Evolutionary conservation across 495 filamentous ascomycete genomes (phyloP).

Genomic region (Bryoglossum gracile): DNA sequence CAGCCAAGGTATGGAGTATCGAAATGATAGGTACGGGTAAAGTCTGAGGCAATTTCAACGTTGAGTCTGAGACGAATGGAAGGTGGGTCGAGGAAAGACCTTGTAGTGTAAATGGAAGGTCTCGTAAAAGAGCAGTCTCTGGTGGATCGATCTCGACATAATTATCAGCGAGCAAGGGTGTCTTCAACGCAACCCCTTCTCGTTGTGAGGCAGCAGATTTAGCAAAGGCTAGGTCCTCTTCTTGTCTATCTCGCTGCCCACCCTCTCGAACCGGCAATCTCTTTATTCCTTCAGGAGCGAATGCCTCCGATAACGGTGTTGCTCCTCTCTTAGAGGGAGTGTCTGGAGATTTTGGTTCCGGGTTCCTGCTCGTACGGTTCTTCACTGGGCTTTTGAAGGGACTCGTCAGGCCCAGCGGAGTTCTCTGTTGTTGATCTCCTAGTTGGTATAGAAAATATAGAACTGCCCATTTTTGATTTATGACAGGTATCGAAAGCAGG

Average conservation of each 20-base stretch:
- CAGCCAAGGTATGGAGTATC: conserved; percentile 80
- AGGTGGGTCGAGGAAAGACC: conserved; percentile 83
- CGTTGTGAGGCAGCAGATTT: conserved; percentile 18
- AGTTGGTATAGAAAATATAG: conserved; percentile 83
- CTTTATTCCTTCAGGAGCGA: conserved; percentile 43
- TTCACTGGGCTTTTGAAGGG: conserved; percentile 26
- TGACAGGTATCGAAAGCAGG: conserved; percentile 79
- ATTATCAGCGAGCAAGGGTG: conserved; percentile 42
- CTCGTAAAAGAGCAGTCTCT: conserved; percentile 75
- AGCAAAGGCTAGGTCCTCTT: conserved; percentile 20
- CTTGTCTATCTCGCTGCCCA: conserved; percentile 21
- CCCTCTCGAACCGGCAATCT: conserved; percentile 16
- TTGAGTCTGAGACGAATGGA: conserved; percentile 58
- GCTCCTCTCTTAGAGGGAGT: conserved; percentile 28
- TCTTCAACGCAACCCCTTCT: conserved; percentile 42
- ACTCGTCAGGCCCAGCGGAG: conserved; percentile 19
- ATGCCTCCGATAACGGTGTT: conserved; percentile 45
- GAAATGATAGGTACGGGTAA: conserved; percentile 81
- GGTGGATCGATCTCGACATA: conserved; percentile 43
- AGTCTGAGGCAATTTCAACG: conserved; percentile 64
- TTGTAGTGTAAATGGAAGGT: conserved; percentile 91
- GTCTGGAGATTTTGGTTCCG: conserved; percentile 20
- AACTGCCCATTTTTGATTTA: conserved; percentile 95
- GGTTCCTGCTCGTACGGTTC: conserved; percentile 3
- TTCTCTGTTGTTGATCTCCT: conserved; percentile 42